These are phyloP conservation scores for Blastocystis sp. DNA, from an alignment of 352 stramenopile species.

Conservation along the genomic window DNA sequence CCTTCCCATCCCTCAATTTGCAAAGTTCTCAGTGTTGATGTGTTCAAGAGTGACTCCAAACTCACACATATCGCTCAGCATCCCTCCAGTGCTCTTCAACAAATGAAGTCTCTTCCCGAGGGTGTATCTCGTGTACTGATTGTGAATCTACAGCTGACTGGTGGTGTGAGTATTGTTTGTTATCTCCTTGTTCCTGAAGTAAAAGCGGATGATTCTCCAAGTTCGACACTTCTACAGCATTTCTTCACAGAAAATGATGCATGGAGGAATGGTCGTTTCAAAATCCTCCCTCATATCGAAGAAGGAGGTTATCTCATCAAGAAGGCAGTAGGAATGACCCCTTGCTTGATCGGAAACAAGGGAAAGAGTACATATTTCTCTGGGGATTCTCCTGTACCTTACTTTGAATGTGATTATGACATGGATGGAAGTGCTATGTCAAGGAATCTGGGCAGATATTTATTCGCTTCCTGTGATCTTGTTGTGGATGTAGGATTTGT, in stretches of 20 bases:
- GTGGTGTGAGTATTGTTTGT: constrained; percentile 19
- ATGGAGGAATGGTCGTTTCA: constrained; percentile 51
- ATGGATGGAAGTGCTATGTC: constrained; percentile 60
- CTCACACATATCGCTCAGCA: constrained; percentile 28
- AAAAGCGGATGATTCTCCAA: neutral
- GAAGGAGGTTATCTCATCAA: constrained; percentile 63
- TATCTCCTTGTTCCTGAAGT: constrained; percentile 12
- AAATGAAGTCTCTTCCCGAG: neutral
- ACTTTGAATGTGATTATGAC: constrained; percentile 62
- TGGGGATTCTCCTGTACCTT: constrained; percentile 24
- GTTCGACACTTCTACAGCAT: neutral
- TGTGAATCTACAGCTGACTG: constrained; percentile 28
- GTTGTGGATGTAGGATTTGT: constrained; percentile 61
- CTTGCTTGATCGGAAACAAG: constrained; percentile 58
- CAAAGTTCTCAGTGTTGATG: constrained; percentile 21
- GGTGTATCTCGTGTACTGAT: neutral
- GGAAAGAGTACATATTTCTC: constrained; percentile 36
- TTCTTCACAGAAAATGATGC: constrained; percentile 32
- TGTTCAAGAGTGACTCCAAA: neutral
- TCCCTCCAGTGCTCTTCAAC: neutral
- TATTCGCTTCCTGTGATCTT: constrained; percentile 23
- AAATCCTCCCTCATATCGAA: constrained; percentile 60
- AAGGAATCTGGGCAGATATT: constrained; percentile 44
- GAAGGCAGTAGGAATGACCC: constrained; percentile 53
- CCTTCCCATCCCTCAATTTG: constrained; percentile 1